Base-by-base conservation (phyloP, 2,329 filamentous ascomycete genomes). In the Trichoderma gracile region DNA sequence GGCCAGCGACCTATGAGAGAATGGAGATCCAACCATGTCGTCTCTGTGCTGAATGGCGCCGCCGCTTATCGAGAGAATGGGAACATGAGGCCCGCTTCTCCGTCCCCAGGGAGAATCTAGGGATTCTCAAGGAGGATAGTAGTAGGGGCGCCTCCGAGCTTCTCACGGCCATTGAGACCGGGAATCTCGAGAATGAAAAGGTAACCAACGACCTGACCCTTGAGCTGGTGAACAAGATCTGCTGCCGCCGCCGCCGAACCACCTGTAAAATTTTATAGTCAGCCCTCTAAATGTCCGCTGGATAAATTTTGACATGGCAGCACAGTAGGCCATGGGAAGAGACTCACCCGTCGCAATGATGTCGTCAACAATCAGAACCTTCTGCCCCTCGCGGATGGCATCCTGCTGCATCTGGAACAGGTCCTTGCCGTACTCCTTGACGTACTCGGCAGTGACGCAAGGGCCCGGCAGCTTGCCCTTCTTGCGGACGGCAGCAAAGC, bases 381-480 rank as follows among this genome's bases (percentile, higher is more conserved):
- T 93, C 81, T 97, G 92, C 42, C 93, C 93, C 58, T 86, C 84
- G 80, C 90, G 89, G 73, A 99, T 89, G 50, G 89, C 89, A 77
- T 90, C 93, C 70, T 85, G 82, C 82, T 99, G 95, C 82, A 99
- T 96, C 84, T 98, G 92, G 82, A 99, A 98, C 76, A 89, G 89
- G 77, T 99, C 95, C 78, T 88, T 85, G 68, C 95, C 95, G 75
- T 99, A 99, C 79, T 99, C 95, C 84, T 99, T 99, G 79, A 93
- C 82, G 78, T 92, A 99, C 71, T 85, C 84, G 69, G 93, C 93
- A 63, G 91, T 96, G 74, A 90, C 88, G 73, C 90, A 93, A 65
- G 90, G 88, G 38, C 95, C 95, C 7, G 95, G 95, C 70, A 99
- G 86, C 85, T 99, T 99, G 76, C 95, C 95, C 83, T 89, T 81